phyloP scores from a whole-genome alignment of 352 stramenopile genomes.

The Thalassiosira sp. region DNA sequence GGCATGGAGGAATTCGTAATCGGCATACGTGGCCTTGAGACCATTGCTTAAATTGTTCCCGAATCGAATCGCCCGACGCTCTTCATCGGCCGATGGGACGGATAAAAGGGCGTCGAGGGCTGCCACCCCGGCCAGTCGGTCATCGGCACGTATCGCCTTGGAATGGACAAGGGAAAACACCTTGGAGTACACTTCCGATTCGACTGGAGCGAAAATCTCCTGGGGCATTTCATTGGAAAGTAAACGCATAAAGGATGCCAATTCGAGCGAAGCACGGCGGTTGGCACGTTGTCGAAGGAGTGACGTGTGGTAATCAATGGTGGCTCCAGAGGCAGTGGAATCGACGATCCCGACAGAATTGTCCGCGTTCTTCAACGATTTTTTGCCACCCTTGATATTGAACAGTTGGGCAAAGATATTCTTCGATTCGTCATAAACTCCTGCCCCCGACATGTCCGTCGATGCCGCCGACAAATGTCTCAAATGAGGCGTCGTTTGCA shows the following conservation, averaged over 20 bases:
- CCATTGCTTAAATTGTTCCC: conserved; percentile 78
- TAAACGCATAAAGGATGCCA: conserved; percentile 73
- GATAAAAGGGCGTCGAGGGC: conserved; percentile 73
- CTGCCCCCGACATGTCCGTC: conserved; percentile 66
- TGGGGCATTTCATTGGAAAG: conserved; percentile 80
- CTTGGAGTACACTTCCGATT: conserved; percentile 78
- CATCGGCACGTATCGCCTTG: conserved; percentile 35
- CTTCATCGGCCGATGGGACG: conserved; percentile 70
- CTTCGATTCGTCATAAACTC: conserved; percentile 38
- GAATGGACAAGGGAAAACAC: conserved; percentile 79
- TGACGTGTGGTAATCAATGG: conserved; percentile 61
- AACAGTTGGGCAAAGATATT: conserved; percentile 43
- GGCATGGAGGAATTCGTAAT: conserved; percentile 82
- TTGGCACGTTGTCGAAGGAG: conserved; percentile 64
- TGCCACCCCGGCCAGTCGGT: conserved; percentile 76
- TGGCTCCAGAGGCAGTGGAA: neutral
- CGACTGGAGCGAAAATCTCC: conserved; percentile 74
- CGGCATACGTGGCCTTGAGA: conserved; percentile 53
- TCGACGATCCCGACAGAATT: neutral
- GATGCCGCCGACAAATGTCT: conserved; percentile 69
- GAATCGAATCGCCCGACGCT: conserved; percentile 81
- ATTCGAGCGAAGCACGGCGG: conserved; percentile 59
- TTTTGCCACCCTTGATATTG: conserved; percentile 5
- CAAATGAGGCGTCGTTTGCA: conserved; percentile 74
- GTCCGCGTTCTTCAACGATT: neutral